phyloP scores from a whole-genome alignment of 305 asterid species.

The Solanum hybrid region DNA sequence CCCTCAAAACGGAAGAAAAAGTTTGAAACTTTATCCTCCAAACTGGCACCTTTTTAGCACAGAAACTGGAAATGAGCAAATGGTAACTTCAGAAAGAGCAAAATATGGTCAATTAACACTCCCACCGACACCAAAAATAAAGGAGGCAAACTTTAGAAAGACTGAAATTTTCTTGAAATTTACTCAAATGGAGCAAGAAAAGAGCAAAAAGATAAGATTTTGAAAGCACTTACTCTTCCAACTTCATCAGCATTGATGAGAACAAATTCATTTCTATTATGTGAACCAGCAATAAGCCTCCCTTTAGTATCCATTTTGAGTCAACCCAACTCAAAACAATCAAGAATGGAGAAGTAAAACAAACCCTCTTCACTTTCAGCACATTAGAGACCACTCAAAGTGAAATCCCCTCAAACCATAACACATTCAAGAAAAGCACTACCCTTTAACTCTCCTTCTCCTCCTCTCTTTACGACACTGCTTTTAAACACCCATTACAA shows the following conservation, averaged over 20 bases:
- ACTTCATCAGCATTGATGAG: conserved; percentile 94
- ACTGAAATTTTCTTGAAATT: background rate
- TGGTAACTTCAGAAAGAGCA: conserved; percentile 8
- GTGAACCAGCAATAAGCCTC: conserved; percentile 93
- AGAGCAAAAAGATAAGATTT: background rate
- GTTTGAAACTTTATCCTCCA: background rate
- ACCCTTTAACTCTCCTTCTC: background rate
- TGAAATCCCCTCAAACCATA: conserved; percentile 7
- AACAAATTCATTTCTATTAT: conserved; percentile 87
- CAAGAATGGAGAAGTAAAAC: conserved; percentile 6
- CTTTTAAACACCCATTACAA: conserved; percentile 18
- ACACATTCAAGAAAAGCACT: conserved; percentile 14
- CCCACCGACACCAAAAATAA: conserved; percentile 5
- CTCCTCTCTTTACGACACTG: conserved; percentile 10
- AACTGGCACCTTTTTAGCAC: conserved; percentile 3
- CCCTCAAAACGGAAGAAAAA: background rate
- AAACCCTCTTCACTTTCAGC: background rate
- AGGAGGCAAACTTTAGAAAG: background rate
- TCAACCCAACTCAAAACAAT: conserved; percentile 4
- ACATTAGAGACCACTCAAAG: conserved; percentile 14
- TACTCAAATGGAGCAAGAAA: background rate
- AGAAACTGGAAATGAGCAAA: conserved; percentile 13
- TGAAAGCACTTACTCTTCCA: conserved; percentile 56
- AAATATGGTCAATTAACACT: background rate
- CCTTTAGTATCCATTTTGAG: conserved; percentile 73